A percentile compares a stretch with the other conserved stretches of the same genome.
Evolutionary conservation across 345 rosid species (phyloP).

Genomic region (Acer campestre): DNA sequence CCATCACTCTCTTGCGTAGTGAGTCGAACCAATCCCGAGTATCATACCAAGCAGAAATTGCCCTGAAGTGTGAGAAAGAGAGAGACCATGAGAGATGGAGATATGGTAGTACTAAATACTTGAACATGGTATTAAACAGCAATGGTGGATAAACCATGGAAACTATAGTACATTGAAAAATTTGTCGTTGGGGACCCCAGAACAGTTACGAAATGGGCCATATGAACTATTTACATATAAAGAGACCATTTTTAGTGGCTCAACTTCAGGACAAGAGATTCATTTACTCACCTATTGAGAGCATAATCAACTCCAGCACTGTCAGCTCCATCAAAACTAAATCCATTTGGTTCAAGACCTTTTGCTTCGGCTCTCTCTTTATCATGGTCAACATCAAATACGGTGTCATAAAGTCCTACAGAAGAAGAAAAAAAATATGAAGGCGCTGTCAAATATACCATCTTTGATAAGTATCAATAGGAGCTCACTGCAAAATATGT

Average conservation of each 20-base stretch:
- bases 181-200: not conserved
- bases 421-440: constrained; percentile 27
- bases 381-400: constrained; percentile 89
- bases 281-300: constrained; percentile 62
- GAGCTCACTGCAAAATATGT: not conserved
- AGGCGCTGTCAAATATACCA: constrained; percentile 16
- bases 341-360: constrained; percentile 92
- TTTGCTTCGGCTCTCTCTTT: constrained; percentile 80
- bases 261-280: not conserved
- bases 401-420: constrained; percentile 86
- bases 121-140: not conserved
- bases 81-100: not conserved
- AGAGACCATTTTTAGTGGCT: not conserved
- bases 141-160: not conserved
- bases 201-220: not conserved
- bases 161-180: not conserved
- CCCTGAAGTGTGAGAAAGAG: constrained; percentile 43
- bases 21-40: constrained; percentile 76
- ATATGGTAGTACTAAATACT: not conserved
- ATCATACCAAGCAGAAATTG: constrained; percentile 76
- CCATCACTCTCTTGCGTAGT: constrained; percentile 81
- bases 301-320: constrained; percentile 80
- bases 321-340: constrained; percentile 88
- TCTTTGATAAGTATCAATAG: not conserved
- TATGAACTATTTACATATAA: not conserved